Conservation (phyloP, 495 filamentous ascomycete species). For the Tuber melanosporum region DNA sequence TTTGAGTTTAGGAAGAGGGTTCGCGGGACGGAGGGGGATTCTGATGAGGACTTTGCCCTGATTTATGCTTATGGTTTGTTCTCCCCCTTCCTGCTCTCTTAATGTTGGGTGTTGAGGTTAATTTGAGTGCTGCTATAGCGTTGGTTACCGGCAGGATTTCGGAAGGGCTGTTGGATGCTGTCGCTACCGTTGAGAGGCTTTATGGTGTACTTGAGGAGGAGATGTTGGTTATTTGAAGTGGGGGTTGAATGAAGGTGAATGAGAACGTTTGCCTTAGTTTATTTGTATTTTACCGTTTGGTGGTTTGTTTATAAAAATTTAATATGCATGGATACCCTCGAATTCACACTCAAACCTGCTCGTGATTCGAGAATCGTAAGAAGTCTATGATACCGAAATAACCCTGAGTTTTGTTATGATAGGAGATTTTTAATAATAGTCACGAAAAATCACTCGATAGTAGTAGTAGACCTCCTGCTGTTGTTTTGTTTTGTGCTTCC, state of each 20-base stretch:
- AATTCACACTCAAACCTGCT: neutral
- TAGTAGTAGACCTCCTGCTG: neutral
- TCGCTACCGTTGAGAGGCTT: conserved; percentile 29
- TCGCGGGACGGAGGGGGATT: conserved; percentile 47
- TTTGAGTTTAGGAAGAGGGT: conserved; percentile 70
- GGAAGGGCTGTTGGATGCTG: conserved; percentile 35
- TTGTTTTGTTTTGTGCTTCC: too few relatives aligned
- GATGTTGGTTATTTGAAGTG: conserved; percentile 38
- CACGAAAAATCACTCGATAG: neutral
- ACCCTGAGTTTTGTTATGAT: neutral
- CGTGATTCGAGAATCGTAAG: neutral
- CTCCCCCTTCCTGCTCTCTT: neutral
- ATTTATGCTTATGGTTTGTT: conserved; percentile 65
- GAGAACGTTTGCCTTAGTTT: neutral
- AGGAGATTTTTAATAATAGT: neutral
- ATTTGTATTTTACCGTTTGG: neutral
- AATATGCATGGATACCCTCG: neutral
- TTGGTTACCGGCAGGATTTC: conserved; percentile 36
- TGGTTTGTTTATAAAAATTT: neutral
- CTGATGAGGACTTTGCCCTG: conserved; percentile 63
- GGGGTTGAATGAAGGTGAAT: neutral
- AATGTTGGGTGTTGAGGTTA: neutral
- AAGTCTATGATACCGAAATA: neutral
- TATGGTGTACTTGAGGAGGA: conserved; percentile 42
- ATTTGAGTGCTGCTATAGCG: conserved; percentile 13